Conservation (phyloP, 371 early-diverging fungal species). For the Mortierella sp. region DNA sequence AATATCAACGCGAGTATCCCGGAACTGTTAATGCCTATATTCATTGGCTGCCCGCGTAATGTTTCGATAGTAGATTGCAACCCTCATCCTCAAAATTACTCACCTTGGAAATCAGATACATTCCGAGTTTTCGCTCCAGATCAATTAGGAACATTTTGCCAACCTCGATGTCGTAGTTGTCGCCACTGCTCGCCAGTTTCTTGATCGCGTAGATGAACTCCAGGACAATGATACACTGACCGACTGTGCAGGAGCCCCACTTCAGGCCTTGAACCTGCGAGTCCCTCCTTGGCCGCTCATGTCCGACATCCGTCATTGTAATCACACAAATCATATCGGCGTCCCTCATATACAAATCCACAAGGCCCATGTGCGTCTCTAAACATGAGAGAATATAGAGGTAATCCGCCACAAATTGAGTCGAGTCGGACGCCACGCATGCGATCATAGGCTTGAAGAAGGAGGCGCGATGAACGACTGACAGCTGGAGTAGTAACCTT, state of each 20-base stretch:
- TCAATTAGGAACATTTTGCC: constrained; percentile 79
- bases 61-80: not conserved
- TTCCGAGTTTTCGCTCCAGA: constrained; percentile 69
- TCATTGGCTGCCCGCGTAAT: not conserved
- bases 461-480: constrained; percentile 54
- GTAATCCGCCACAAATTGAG: constrained; percentile 62
- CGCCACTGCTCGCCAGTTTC: constrained; percentile 56
- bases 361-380: constrained; percentile 66
- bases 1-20: not conserved
- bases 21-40: not conserved
- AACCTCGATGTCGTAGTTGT: constrained; percentile 70
- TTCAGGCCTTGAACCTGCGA: constrained; percentile 22
- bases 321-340: constrained; percentile 75
- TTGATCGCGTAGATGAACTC: constrained; percentile 74
- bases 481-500: constrained; percentile 61
- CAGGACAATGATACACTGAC: constrained; percentile 70
- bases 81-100: not conserved
- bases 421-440: constrained; percentile 72
- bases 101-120: constrained; percentile 71
- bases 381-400: constrained; percentile 65
- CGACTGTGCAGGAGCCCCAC: constrained; percentile 75
- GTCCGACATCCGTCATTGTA: constrained; percentile 70
- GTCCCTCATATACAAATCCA: constrained; percentile 78
- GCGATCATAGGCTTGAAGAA: constrained; percentile 74
- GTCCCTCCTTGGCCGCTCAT: constrained; percentile 43